Base-by-base conservation (phyloP, 805 yeast genomes). In the Saccharomyces paradoxus region DNA sequence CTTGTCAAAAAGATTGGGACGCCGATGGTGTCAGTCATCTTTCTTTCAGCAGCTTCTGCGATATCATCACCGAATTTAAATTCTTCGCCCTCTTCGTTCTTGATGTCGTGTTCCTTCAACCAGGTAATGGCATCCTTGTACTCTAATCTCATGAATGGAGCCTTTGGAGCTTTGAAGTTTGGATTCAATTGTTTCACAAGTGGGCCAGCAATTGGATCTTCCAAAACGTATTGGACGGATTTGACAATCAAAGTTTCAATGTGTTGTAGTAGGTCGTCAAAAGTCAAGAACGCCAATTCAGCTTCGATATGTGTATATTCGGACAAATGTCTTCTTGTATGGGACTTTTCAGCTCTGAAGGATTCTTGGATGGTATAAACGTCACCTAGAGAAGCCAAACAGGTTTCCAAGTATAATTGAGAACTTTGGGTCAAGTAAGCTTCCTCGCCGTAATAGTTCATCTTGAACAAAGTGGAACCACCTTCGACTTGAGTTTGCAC, bases 401-500 rank as follows among this genome's bases (percentile, higher is more conserved):
- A 87, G 13, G 99, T 92, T 77, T 94, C 99, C 71, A 94, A 79
- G 74, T 94, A 94, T 66, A 94, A 81, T 77, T 94, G 99, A 17
- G 98, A 92, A 8, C 96, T 87, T 76, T 94, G 99, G 21, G 99
- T 95, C 68, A 94, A 79, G 74, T 77, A 94, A 10, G 99, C 98
- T 71, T 91, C 94, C 77, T 94, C 96, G 53, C 97, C 98, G 71
- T 94, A 94, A 78, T 95, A 94, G 71, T 88, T 87, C 77, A 94
- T 77, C 66, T 85, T 83, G 79, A 94, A 94, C 68, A 94, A 78
- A 17, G 99, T 94, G 44, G 97, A 87, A 53, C 99, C 99, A 71
- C 99, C 99, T 77, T 94, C 99, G 56, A 94, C 99, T 78, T 94
- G 98, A 44, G 97, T 91, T 77, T 94, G 99, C 54, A 94, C 99